Percentiles rank a stretch among this genome's conserved stretches.
phyloP scores from a whole-genome alignment of 1,284 basidiomycete species.

The Ganoderma meredithae region DNA sequence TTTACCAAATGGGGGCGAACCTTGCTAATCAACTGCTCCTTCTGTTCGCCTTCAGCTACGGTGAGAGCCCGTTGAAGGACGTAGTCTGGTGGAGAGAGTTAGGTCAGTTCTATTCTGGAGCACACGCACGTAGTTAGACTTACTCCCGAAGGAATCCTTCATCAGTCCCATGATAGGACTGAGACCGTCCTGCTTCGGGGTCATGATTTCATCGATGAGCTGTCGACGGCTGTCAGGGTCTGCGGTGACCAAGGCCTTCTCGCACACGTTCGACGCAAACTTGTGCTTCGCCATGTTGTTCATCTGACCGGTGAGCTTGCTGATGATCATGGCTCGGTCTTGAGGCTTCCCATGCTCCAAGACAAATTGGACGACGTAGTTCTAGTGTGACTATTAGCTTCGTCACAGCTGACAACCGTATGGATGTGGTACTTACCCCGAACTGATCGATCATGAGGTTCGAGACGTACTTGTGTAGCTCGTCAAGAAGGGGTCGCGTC shows the following conservation, averaged over 20 bases:
- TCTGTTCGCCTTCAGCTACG: slow-evolving; percentile 78
- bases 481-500: slow-evolving; percentile 81
- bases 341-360: slow-evolving; percentile 79
- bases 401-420: slow-evolving; percentile 17
- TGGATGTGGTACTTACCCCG: slow-evolving; percentile 63
- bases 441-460: slow-evolving; percentile 89
- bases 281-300: slow-evolving; percentile 88
- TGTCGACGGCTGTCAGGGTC: slow-evolving; percentile 66
- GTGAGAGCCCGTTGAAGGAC: slow-evolving; percentile 80
- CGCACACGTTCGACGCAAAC: slow-evolving; percentile 97
- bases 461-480: slow-evolving; percentile 78
- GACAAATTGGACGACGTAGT: slow-evolving; percentile 96
- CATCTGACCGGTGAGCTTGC: slow-evolving; percentile 81
- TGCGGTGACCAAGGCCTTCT: slow-evolving; percentile 85
- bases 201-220: slow-evolving; percentile 86
- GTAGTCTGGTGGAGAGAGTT: slow-evolving; percentile 64
- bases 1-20: slow-evolving; percentile 72
- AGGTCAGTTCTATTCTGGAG: background rate
- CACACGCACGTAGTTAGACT: slow-evolving; percentile 41
- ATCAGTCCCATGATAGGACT: slow-evolving; percentile 81
- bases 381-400: slow-evolving; percentile 52
- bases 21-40: slow-evolving; percentile 65
- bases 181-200: slow-evolving; percentile 64
- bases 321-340: slow-evolving; percentile 77
- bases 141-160: slow-evolving; percentile 92